Conservation (phyloP, 371 early-diverging fungal genomes). For the Rhizomucor pusillus region DNA sequence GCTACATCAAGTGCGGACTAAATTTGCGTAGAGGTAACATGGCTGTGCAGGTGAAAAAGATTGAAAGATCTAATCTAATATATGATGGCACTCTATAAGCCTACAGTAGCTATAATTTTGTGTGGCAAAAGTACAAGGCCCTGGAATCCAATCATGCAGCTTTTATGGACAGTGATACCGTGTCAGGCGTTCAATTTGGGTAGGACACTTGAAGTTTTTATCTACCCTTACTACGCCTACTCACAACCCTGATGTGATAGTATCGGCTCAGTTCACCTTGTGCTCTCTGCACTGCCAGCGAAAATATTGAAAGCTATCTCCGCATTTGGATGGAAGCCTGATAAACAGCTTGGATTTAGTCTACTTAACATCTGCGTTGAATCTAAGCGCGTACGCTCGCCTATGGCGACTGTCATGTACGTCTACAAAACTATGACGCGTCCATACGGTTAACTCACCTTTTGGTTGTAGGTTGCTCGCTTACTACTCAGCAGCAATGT, state of each 20-base stretch:
- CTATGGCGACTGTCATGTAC: constrained; percentile 55
- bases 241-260: no score
- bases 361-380: constrained; percentile 50
- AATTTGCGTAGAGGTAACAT: constrained; percentile 30
- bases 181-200: constrained; percentile 52
- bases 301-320: constrained; percentile 51
- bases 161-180: constrained; percentile 46
- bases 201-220: no score
- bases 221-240: no score
- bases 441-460: neutral
- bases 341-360: constrained; percentile 56
- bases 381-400: constrained; percentile 48
- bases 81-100: no score
- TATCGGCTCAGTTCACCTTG: constrained; percentile 57
- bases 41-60: no score
- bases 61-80: no score
- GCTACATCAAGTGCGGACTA: constrained; percentile 61
- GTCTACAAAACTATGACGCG: constrained; percentile 1
- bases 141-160: constrained; percentile 32
- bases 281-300: constrained; percentile 54
- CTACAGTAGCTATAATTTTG: constrained; percentile 40
- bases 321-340: constrained; percentile 57
- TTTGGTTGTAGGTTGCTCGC: constrained; percentile 22
- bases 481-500: constrained; percentile 32
- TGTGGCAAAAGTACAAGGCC: constrained; percentile 48